These are phyloP conservation scores for Berberis thunbergii DNA, from an alignment of 164 flowering plant species.

Conservation along the genomic window DNA sequence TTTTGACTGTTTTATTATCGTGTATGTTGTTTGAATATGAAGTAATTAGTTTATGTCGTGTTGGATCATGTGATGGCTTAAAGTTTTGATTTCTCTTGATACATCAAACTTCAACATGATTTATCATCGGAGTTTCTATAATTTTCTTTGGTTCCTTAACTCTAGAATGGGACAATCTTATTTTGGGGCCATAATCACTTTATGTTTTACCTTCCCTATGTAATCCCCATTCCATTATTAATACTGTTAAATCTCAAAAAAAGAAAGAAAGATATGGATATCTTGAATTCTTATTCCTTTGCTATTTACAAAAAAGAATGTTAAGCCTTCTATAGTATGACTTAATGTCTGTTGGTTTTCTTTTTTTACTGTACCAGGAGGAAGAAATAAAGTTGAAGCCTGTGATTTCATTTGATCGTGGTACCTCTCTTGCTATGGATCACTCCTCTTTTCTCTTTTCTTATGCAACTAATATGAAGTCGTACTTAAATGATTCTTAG, in stretches of 20 bases:
- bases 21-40: too few species aligned
- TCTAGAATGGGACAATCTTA: too few species aligned
- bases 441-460: neutral
- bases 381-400: conserved; percentile 93
- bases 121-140: neutral
- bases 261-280: neutral
- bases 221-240: too few species aligned
- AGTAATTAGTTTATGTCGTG: too few species aligned
- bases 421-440: conserved; percentile 24
- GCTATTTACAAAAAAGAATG: neutral
- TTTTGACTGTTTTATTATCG: too few species aligned
- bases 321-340: neutral
- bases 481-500: too few species aligned
- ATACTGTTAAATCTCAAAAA: too few species aligned
- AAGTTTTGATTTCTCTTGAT: too few species aligned
- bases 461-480: neutral
- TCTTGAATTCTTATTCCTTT: neutral
- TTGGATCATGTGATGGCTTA: too few species aligned
- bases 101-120: too few species aligned
- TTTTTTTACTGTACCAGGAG: conserved; percentile 31
- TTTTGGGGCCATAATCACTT: too few species aligned
- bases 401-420: conserved; percentile 86
- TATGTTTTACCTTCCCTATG: too few species aligned
- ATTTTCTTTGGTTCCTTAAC: neutral
- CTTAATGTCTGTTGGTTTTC: neutral